phyloP scores from a whole-genome alignment of 2,329 filamentous ascomycete genomes.

The Beauveria brongniartii region DNA sequence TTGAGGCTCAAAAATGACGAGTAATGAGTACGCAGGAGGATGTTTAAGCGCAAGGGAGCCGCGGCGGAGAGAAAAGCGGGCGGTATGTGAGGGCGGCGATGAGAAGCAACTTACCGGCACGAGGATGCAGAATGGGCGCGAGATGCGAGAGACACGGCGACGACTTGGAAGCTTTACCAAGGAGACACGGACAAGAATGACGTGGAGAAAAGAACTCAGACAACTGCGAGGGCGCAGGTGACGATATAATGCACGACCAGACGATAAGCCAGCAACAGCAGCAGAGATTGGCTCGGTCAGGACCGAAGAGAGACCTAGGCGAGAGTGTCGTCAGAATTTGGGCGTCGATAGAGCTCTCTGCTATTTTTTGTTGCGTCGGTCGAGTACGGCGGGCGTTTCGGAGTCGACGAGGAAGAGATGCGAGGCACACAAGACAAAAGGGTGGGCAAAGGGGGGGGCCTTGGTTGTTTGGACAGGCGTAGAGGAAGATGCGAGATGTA shows the following conservation, averaged over 20 bases:
- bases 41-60: neutral
- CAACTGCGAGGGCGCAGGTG: neutral
- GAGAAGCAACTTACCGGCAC: conserved; percentile 9
- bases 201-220: neutral
- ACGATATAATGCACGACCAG: neutral
- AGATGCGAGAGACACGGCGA: neutral
- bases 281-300: neutral
- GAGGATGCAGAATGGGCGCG: neutral
- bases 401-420: neutral
- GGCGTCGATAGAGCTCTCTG: neutral
- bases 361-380: conserved; percentile 1
- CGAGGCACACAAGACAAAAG: neutral
- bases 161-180: neutral
- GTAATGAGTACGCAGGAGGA: neutral
- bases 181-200: neutral
- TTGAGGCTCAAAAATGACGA: neutral
- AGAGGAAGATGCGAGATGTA: conserved; percentile 5
- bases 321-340: conserved; percentile 4
- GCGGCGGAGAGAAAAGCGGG: neutral
- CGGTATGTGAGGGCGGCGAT: conserved; percentile 3
- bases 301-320: neutral
- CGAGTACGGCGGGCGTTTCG: conserved; percentile 5
- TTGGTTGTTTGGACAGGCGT: neutral
- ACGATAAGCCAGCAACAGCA: neutral
- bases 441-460: neutral